These are phyloP conservation scores for Penicillium digitatum DNA, from an alignment of 2,329 filamentous ascomycete genomes.

Conservation along the genomic window DNA sequence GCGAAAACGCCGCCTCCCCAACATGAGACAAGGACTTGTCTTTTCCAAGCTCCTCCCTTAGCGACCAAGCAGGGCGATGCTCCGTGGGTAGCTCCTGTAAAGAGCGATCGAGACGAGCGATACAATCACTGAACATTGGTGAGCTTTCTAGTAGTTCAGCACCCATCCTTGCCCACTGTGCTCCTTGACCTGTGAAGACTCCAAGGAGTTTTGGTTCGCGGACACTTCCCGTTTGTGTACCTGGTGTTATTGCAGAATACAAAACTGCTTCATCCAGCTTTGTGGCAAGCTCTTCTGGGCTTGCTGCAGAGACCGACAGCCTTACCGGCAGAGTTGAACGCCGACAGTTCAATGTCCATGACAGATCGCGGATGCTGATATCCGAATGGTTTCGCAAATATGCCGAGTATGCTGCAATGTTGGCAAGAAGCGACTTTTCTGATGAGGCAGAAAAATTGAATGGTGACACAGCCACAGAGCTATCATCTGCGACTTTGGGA, in stretches of 20 bases:
- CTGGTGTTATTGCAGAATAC: slow-evolving; percentile 1
- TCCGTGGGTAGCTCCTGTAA: slow-evolving; percentile 20
- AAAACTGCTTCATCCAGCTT: slow-evolving; percentile 9
- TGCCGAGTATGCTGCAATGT: slow-evolving; percentile 7
- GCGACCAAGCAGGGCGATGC: slow-evolving; percentile 22
- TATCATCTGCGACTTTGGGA: not conserved
- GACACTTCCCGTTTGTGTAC: slow-evolving; percentile 5
- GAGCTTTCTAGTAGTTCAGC: slow-evolving; percentile 15
- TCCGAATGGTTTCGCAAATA: slow-evolving; percentile 7
- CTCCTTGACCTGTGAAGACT: slow-evolving; percentile 33
- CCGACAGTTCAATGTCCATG: slow-evolving; percentile 23
- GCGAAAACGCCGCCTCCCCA: slow-evolving; percentile 22
- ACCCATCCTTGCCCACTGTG: slow-evolving; percentile 33
- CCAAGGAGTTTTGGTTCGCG: slow-evolving; percentile 16
- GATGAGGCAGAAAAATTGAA: slow-evolving; percentile 25
- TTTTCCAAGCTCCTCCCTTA: slow-evolving; percentile 19
- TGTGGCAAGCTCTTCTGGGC: slow-evolving; percentile 2
- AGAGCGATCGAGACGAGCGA: slow-evolving; percentile 15
- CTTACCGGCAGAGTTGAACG: slow-evolving; percentile 20
- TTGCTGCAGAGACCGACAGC: slow-evolving; percentile 14
- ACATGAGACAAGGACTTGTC: slow-evolving; percentile 15
- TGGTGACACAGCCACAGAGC: slow-evolving; percentile 1
- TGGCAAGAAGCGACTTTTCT: slow-evolving; percentile 15
- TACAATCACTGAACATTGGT: slow-evolving; percentile 8
- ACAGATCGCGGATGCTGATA: slow-evolving; percentile 12